These are phyloP conservation scores for Fusarium torreyae DNA, from an alignment of 2,329 filamentous ascomycete species.

Conservation along the genomic window DNA sequence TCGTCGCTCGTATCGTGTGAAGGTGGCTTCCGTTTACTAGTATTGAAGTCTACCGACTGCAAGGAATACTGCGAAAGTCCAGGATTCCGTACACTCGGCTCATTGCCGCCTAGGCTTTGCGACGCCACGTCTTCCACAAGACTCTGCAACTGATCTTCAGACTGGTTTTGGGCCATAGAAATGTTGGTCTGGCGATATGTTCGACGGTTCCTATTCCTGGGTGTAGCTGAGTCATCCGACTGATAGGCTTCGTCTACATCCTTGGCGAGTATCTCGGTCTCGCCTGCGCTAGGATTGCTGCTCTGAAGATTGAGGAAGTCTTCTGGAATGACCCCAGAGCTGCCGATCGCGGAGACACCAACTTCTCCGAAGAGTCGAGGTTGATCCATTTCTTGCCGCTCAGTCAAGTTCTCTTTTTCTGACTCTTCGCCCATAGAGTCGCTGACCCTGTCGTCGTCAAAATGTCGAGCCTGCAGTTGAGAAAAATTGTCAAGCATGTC, in stretches of 20 bases:
- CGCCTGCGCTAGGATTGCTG: constrained; percentile 57
- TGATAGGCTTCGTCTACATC: constrained; percentile 61
- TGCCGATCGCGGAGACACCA: constrained; percentile 67
- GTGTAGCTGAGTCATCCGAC: constrained; percentile 58
- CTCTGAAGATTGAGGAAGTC: constrained; percentile 65
- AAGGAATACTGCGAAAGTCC: constrained; percentile 45
- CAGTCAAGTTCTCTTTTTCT: constrained; percentile 84
- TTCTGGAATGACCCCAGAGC: constrained; percentile 66
- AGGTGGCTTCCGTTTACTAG: constrained; percentile 70
- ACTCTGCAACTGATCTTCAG: constrained; percentile 66
- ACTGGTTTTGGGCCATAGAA: constrained; percentile 61
- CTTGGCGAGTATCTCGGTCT: constrained; percentile 62
- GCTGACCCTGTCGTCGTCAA: constrained; percentile 58
- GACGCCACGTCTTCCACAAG: constrained; percentile 67
- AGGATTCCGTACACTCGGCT: constrained; percentile 44
- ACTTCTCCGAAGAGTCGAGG: constrained; percentile 70
- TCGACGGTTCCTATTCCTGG: constrained; percentile 48
- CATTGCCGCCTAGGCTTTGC: constrained; percentile 69
- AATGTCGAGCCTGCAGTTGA: constrained; percentile 62
- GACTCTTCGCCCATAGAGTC: constrained; percentile 74
- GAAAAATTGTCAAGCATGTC: constrained; percentile 73
- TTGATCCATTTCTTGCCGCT: constrained; percentile 65
- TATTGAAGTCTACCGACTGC: constrained; percentile 58
- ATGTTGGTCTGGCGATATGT: constrained; percentile 48
- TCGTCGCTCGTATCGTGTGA: constrained; percentile 68